These are phyloP conservation scores for Neurospora discreta DNA, from an alignment of 495 filamentous ascomycete species.

Conservation along the genomic window DNA sequence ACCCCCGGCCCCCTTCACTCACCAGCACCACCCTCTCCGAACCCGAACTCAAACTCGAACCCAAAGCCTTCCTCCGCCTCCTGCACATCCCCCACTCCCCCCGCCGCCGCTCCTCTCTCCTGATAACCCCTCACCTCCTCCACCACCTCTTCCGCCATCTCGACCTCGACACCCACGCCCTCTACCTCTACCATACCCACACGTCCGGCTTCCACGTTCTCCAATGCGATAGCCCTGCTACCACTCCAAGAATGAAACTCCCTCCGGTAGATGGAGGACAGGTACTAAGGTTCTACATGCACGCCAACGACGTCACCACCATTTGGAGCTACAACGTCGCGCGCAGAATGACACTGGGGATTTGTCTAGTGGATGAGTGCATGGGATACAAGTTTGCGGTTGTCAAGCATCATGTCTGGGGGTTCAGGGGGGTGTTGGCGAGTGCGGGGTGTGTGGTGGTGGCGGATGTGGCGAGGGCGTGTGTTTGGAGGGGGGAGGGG, in stretches of 20 bases:
- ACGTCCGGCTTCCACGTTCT: background rate
- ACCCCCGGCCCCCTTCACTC: background rate
- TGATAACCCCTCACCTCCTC: background rate
- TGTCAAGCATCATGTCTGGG: background rate
- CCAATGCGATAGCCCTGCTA: background rate
- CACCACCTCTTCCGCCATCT: background rate
- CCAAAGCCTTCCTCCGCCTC: background rate
- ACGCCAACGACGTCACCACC: background rate
- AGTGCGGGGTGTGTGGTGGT: background rate
- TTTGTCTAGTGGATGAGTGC: background rate
- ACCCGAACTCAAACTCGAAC: background rate
- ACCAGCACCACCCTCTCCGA: background rate
- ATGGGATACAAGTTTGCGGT: background rate
- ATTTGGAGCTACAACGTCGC: background rate
- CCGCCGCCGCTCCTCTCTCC: background rate
- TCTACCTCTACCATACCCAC: background rate
- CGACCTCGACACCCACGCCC: background rate
- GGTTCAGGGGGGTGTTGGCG: background rate
- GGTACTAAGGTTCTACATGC: background rate
- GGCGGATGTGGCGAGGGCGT: background rate
- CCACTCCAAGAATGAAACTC: background rate
- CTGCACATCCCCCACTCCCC: background rate
- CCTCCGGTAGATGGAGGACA: background rate
- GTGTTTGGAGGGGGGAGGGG: background rate
- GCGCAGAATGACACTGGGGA: background rate